Evolutionary conservation across 2,329 filamentous ascomycete genomes (phyloP).

Genomic region (Xylariaceae sp.): DNA sequence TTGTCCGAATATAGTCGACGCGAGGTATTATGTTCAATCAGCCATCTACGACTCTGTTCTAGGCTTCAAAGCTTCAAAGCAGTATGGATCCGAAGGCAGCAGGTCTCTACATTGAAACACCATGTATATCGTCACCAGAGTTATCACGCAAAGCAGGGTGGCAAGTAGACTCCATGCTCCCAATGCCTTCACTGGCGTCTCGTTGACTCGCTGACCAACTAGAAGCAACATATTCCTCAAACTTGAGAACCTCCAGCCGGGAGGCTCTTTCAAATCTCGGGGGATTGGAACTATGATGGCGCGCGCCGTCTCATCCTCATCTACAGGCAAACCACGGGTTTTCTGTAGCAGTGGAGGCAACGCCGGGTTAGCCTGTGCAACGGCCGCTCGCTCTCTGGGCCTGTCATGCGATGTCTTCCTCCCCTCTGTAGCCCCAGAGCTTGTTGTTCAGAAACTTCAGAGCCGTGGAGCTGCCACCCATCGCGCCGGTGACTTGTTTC

Average conservation of each 20-base stretch:
- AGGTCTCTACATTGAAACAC: slow-evolving; percentile 65
- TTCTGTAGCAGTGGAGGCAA: slow-evolving; percentile 81
- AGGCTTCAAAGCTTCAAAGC: not conserved
- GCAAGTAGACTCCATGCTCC: slow-evolving; percentile 39
- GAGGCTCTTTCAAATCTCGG: slow-evolving; percentile 80
- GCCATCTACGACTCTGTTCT: no score
- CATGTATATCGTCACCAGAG: slow-evolving; percentile 61
- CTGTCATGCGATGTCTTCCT: slow-evolving; percentile 73
- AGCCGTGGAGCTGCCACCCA: slow-evolving; percentile 67
- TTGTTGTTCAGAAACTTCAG: slow-evolving; percentile 69
- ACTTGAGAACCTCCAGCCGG: slow-evolving; percentile 79
- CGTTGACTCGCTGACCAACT: not conserved
- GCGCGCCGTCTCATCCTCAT: slow-evolving; percentile 28
- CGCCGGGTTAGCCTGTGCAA: slow-evolving; percentile 77
- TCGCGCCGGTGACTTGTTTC: slow-evolving; percentile 64
- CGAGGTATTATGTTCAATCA: no score
- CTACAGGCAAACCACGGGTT: slow-evolving; percentile 54
- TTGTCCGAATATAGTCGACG: no score
- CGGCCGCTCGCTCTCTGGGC: slow-evolving; percentile 61
- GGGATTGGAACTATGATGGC: slow-evolving; percentile 71
- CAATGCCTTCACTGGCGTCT: not conserved
- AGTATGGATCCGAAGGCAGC: slow-evolving; percentile 31
- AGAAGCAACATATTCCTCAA: slow-evolving; percentile 77
- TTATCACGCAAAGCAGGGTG: slow-evolving; percentile 70
- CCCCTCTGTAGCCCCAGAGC: slow-evolving; percentile 58